These are phyloP conservation scores for Pichia cactophila DNA, from an alignment of 1,139 yeast genomes.

Conservation along the genomic window DNA sequence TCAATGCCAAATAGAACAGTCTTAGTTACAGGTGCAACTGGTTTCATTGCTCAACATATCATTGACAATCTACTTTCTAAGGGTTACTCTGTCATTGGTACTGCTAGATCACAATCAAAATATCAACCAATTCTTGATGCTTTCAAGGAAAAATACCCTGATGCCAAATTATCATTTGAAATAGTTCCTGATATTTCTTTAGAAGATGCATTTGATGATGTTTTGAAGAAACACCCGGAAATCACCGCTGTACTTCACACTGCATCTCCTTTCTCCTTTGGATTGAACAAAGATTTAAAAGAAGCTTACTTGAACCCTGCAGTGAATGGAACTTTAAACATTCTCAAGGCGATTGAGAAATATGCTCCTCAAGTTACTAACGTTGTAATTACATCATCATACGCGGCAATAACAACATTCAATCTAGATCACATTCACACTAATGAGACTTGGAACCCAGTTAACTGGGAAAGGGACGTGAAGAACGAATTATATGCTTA, in stretches of 20 bases:
- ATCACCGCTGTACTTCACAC: constrained; percentile 48
- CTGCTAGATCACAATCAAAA: constrained; percentile 31
- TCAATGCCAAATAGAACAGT: neutral
- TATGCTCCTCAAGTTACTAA: constrained; percentile 42
- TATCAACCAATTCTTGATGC: constrained; percentile 22
- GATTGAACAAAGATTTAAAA: constrained; percentile 15
- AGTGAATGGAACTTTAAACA: constrained; percentile 40
- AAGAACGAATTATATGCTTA: constrained; percentile 32
- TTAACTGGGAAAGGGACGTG: constrained; percentile 31
- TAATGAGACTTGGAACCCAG: constrained; percentile 37
- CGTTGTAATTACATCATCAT: constrained; percentile 51
- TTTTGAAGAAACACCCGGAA: constrained; percentile 39
- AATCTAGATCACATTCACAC: constrained; percentile 13
- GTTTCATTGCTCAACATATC: constrained; percentile 21
- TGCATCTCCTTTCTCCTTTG: constrained; percentile 43
- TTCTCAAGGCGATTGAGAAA: constrained; percentile 35
- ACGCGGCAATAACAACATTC: constrained; percentile 35
- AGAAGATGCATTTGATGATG: constrained; percentile 30
- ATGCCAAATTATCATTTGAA: constrained; percentile 27
- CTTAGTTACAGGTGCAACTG: constrained; percentile 20
- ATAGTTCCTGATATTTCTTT: constrained; percentile 30
- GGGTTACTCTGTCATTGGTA: constrained; percentile 30
- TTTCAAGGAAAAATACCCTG: constrained; percentile 25
- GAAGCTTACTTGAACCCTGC: constrained; percentile 38
- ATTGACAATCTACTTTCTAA: constrained; percentile 24